Evolutionary conservation across 352 stramenopile species (phyloP).

Genomic region (Phytophthora pseudosyringae): DNA sequence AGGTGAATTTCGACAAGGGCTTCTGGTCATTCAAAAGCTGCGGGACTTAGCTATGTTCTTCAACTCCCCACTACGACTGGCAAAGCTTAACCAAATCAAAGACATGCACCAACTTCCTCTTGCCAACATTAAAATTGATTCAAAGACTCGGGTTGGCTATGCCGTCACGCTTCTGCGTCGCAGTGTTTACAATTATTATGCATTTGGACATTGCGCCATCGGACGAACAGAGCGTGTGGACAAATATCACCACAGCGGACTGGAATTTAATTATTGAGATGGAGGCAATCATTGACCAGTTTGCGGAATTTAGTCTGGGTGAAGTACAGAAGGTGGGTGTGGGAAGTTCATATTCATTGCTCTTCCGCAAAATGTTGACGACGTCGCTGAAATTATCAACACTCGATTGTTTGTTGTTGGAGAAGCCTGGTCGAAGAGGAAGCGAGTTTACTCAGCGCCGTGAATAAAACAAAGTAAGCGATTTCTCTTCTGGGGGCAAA

Average conservation of each 20-base stretch:
- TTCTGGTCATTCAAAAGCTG: slow-evolving; percentile 4
- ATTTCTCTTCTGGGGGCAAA: neutral
- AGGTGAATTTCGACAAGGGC: neutral
- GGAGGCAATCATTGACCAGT: slow-evolving; percentile 5
- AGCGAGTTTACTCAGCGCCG: slow-evolving; percentile 11
- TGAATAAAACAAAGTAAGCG: neutral
- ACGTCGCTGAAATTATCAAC: neutral
- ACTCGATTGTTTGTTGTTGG: slow-evolving; percentile 5
- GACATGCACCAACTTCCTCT: slow-evolving; percentile 2
- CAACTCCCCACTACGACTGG: neutral
- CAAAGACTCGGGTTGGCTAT: slow-evolving; percentile 6
- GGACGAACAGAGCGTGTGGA: neutral
- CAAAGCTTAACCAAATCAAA: slow-evolving; percentile 8
- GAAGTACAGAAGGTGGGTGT: slow-evolving; percentile 16
- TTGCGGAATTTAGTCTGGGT: slow-evolving; percentile 15
- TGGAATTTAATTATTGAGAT: slow-evolving; percentile 11
- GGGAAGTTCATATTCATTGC: slow-evolving; percentile 8
- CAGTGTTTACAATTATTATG: slow-evolving; percentile 8
- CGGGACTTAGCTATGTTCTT: slow-evolving; percentile 11
- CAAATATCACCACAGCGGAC: neutral
- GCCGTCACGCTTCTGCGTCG: slow-evolving; percentile 4
- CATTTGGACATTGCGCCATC: slow-evolving; percentile 1
- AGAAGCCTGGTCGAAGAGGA: neutral
- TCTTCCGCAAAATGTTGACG: slow-evolving; percentile 8
- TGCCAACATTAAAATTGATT: slow-evolving; percentile 6